phyloP scores from a whole-genome alignment of 2,329 filamentous ascomycete species.

The Pseudogymnoascus sp. region DNA sequence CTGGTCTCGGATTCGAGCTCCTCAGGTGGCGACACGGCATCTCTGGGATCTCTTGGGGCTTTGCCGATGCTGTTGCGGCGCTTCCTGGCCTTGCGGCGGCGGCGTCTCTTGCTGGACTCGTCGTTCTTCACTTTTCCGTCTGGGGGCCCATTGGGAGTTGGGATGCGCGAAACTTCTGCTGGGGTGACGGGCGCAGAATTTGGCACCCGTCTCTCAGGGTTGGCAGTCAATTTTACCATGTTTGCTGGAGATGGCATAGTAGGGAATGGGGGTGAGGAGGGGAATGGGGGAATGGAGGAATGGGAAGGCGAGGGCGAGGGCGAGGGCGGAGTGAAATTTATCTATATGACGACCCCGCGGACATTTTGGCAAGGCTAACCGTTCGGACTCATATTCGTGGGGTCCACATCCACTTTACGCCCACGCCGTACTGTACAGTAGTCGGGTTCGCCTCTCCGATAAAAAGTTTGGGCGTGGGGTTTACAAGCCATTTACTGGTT shows the following conservation, averaged over 20 bases:
- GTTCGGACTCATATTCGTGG: constrained; percentile 3
- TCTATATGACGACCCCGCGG: constrained; percentile 7
- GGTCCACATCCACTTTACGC: background rate
- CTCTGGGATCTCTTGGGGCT: constrained; percentile 51
- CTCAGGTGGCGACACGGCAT: constrained; percentile 32
- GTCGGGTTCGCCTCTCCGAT: constrained; percentile 2
- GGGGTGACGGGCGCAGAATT: constrained; percentile 1
- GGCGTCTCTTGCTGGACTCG: constrained; percentile 17
- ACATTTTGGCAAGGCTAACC: constrained; percentile 7
- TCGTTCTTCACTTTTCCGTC: constrained; percentile 10
- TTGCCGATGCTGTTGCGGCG: constrained; percentile 49
- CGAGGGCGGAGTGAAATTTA: constrained; percentile 7
- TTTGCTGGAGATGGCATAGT: constrained; percentile 1
- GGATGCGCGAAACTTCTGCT: constrained; percentile 13
- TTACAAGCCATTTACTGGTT: background rate
- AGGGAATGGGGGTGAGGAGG: background rate
- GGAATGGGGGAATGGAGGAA: background rate
- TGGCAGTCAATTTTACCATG: background rate
- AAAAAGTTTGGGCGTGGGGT: background rate
- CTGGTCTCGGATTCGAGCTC: constrained; percentile 27
- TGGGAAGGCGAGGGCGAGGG: background rate
- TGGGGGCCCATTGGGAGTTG: constrained; percentile 9
- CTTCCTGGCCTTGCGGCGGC: constrained; percentile 26
- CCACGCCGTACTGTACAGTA: background rate
- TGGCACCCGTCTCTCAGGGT: background rate